A percentile compares a stretch with the other conserved stretches of the same genome.
These are phyloP conservation scores for Magnolia sinica DNA, from an alignment of 164 flowering plant species.

Conservation along the genomic window DNA sequence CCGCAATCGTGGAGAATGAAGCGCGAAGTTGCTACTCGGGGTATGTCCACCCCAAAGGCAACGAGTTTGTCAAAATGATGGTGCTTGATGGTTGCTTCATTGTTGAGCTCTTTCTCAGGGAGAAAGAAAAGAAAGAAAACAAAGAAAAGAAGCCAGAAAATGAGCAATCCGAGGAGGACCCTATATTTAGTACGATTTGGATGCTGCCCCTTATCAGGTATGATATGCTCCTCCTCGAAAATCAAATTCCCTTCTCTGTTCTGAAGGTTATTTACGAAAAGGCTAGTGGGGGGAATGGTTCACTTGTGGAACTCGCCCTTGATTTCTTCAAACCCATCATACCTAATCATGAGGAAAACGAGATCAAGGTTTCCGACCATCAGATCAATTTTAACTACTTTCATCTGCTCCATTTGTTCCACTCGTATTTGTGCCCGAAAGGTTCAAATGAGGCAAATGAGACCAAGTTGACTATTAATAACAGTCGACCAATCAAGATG, in stretches of 20 bases:
- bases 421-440: background rate
- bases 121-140: too few relatives aligned
- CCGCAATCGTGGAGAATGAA: too few relatives aligned
- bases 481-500: background rate
- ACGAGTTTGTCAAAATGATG: too few relatives aligned
- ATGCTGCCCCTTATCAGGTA: too few relatives aligned
- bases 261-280: background rate
- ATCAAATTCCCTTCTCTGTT: conserved; percentile 17
- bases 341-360: background rate
- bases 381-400: background rate
- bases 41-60: too few relatives aligned
- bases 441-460: background rate
- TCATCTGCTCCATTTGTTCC: conserved; percentile 11
- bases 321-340: conserved; percentile 9
- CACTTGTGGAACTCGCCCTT: conserved; percentile 1
- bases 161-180: too few relatives aligned
- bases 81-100: too few relatives aligned
- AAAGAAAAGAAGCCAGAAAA: too few relatives aligned
- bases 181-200: too few relatives aligned
- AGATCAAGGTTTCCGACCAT: background rate
- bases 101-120: too few relatives aligned
- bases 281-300: background rate
- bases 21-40: too few relatives aligned
- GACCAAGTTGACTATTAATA: background rate
- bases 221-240: conserved; percentile 18